Conservation (phyloP, 2,329 filamentous ascomycete genomes). For the Trichoderma hamatum region DNA sequence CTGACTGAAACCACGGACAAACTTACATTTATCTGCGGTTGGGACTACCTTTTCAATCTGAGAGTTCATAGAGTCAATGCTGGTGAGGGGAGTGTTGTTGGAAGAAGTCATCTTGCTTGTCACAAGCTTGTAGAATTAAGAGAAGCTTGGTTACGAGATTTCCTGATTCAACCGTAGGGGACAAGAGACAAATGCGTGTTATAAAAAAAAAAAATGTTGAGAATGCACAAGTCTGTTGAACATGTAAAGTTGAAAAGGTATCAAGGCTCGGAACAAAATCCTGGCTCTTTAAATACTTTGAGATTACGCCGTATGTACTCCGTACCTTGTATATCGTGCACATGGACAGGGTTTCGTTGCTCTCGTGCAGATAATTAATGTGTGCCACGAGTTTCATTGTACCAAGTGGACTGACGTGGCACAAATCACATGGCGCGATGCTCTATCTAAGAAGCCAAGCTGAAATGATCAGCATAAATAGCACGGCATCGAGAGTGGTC, state of each 20-base stretch:
- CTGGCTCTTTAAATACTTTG: background rate
- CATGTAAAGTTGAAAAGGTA: background rate
- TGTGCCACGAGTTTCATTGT: background rate
- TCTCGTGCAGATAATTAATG: background rate
- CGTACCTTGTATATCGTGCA: background rate
- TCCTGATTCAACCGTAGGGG: background rate
- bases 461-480: constrained; percentile 19
- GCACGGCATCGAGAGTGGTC: constrained; percentile 7
- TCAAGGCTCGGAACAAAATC: background rate
- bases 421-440: constrained; percentile 8
- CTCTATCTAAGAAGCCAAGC: background rate
- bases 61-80: background rate
- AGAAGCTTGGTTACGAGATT: background rate
- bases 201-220: background rate
- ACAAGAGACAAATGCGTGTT: background rate
- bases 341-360: background rate
- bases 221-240: background rate
- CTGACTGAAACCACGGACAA: background rate
- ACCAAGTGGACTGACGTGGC: constrained; percentile 19
- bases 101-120: background rate
- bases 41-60: background rate
- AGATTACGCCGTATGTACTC: background rate
- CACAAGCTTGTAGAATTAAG: background rate
- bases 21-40: background rate
- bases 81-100: background rate